These are phyloP conservation scores for Discostella stelligeroides DNA, from an alignment of 108 stramenopile genomes.

Conservation along the genomic window DNA sequence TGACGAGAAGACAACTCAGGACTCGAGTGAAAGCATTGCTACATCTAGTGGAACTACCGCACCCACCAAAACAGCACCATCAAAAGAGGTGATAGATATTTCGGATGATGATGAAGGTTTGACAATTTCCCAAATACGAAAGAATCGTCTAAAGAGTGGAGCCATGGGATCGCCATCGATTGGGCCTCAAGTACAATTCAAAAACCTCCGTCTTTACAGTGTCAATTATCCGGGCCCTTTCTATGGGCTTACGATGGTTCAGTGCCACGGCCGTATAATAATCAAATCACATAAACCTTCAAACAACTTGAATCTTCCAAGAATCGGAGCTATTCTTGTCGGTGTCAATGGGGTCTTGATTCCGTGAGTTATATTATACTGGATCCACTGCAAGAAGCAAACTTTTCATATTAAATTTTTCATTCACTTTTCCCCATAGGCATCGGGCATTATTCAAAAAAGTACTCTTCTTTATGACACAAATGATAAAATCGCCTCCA, in stretches of 20 bases:
- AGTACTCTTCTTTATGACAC: slow-evolving; percentile 24
- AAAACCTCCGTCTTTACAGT: slow-evolving; percentile 13
- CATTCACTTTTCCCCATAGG: not conserved
- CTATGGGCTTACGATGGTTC: slow-evolving; percentile 30
- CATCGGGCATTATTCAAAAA: slow-evolving; percentile 10
- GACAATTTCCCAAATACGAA: slow-evolving; percentile 20
- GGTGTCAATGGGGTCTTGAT: slow-evolving; percentile 52
- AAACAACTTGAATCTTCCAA: slow-evolving; percentile 20
- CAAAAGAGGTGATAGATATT: slow-evolving; percentile 22
- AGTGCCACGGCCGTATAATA: slow-evolving; percentile 53
- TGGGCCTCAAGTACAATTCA: slow-evolving; percentile 14
- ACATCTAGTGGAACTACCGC: not conserved
- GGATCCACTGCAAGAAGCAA: not conserved
- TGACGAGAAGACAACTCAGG: slow-evolving; percentile 24
- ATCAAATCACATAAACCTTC: slow-evolving; percentile 21
- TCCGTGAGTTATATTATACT: slow-evolving; percentile 11
- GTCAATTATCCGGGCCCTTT: slow-evolving; percentile 18
- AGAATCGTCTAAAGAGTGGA: slow-evolving; percentile 4
- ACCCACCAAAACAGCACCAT: slow-evolving; percentile 6
- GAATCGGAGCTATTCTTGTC: slow-evolving; percentile 61
- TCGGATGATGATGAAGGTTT: slow-evolving; percentile 34
- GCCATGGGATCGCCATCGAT: not conserved
- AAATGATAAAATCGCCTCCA: slow-evolving; percentile 13
- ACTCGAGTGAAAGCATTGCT: not conserved
- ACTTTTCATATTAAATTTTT: not conserved